Conservation (phyloP, 257 asterid genomes). For the Salvia miltiorrhiza region DNA sequence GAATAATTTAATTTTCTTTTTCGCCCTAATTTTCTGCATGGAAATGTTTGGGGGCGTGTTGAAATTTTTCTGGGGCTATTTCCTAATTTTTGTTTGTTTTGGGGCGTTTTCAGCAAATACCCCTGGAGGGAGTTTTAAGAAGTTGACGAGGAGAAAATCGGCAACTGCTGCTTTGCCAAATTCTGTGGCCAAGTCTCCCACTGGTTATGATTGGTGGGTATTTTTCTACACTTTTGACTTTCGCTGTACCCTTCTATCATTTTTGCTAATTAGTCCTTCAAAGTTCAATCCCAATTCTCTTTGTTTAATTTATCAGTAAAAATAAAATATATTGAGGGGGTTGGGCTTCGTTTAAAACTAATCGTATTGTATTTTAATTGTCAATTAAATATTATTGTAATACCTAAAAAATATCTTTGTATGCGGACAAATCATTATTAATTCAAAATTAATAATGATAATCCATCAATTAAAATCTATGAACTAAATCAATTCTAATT, state of each 20-base stretch:
- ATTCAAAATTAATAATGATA: too few relatives aligned
- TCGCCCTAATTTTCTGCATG: not conserved
- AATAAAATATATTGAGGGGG: too few relatives aligned
- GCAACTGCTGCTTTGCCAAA: constrained; percentile 8
- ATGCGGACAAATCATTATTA: too few relatives aligned
- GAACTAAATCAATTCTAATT: too few relatives aligned
- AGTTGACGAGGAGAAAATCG: constrained; percentile 44
- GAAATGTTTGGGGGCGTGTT: not conserved
- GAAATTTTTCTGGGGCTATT: not conserved
- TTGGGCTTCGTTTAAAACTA: too few relatives aligned
- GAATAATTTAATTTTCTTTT: not conserved
- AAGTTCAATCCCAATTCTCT: not conserved
- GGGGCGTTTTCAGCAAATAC: constrained; percentile 35
- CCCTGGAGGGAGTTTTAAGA: constrained; percentile 48
- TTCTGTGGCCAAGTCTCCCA: constrained; percentile 35
- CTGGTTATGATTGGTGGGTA: constrained; percentile 57
- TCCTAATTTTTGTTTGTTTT: constrained; percentile 2
- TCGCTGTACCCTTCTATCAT: not conserved
- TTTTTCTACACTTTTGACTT: not conserved
- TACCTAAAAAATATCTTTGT: too few relatives aligned
- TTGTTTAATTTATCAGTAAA: not conserved
- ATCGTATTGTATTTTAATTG: too few relatives aligned
- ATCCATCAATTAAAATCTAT: too few relatives aligned
- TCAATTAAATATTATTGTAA: too few relatives aligned
- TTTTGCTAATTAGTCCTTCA: constrained; percentile 18